Evolutionary conservation across 768 basidiomycete species (phyloP).

Genomic region (Udeniomyces megalosporus): DNA sequence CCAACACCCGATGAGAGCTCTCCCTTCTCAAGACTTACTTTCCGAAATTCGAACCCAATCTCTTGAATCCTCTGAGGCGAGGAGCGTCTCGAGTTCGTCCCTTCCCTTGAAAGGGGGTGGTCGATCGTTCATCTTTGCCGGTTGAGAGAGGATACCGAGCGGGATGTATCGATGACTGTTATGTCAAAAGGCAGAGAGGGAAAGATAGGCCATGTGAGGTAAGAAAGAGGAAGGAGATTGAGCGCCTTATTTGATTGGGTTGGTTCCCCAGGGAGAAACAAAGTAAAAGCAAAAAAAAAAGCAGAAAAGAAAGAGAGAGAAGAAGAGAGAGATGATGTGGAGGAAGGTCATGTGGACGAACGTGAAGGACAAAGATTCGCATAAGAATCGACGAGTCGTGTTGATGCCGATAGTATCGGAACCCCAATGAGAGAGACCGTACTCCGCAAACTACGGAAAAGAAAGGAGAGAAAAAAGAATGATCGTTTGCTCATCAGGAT

Average conservation of each 20-base stretch:
- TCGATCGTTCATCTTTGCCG: conserved; percentile 73
- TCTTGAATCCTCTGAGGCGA: conserved; percentile 18
- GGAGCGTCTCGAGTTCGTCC: conserved; percentile 49
- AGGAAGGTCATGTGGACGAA: no score
- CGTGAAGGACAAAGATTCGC: conserved; percentile 89
- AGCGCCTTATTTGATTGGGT: no score
- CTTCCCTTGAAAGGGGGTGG: conserved; percentile 75
- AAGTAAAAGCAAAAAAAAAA: not conserved
- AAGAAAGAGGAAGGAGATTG: no score
- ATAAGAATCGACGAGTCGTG: conserved; percentile 78
- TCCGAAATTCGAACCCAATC: not conserved
- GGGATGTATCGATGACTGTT: conserved; percentile 81
- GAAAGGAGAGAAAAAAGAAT: not conserved
- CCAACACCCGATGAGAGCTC: not conserved
- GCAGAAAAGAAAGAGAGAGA: not conserved
- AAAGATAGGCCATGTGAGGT: no score
- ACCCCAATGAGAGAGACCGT: conserved; percentile 43
- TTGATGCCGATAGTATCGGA: conserved; percentile 51
- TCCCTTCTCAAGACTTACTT: not conserved
- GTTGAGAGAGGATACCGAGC: conserved; percentile 70
- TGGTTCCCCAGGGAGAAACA: not conserved
- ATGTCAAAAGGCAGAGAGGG: no score
- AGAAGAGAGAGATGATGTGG: not conserved
- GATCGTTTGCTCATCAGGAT: no score
- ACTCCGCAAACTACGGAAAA: not conserved